These are phyloP conservation scores for Sphagnum contortum DNA, from an alignment of 225 moss, liverwort and hornwort species.

Conservation along the genomic window DNA sequence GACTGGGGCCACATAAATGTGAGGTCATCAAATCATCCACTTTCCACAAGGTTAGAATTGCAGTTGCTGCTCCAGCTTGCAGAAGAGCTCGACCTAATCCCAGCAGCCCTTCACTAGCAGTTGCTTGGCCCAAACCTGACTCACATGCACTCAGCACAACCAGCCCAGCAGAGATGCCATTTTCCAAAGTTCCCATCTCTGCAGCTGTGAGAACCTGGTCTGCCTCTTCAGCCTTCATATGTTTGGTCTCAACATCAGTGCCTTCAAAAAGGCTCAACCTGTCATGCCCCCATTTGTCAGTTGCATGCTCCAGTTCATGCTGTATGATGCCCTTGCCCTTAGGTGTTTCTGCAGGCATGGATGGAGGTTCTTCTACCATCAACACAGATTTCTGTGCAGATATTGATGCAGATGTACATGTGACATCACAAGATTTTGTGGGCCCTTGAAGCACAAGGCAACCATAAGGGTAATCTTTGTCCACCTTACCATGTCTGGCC, in stretches of 20 bases:
- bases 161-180: constrained; percentile 6
- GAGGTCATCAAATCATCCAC: constrained; percentile 3
- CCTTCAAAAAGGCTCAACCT: neutral
- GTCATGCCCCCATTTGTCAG: neutral
- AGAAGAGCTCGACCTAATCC: constrained; percentile 23
- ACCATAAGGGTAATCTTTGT: too few relatives aligned
- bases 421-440: too few relatives aligned
- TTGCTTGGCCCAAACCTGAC: constrained; percentile 11
- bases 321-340: constrained; percentile 1
- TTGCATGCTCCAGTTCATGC: neutral
- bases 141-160: constrained; percentile 16
- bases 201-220: constrained; percentile 4
- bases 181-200: constrained; percentile 7
- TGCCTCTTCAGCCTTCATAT: constrained; percentile 7
- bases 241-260: too few relatives aligned
- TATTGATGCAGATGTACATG: neutral
- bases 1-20: constrained; percentile 1
- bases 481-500: too few relatives aligned
- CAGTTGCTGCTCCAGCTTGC: constrained; percentile 5
- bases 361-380: too few relatives aligned
- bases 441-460: too few relatives aligned
- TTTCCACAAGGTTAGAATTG: constrained; percentile 16
- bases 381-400: too few relatives aligned
- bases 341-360: too few relatives aligned
- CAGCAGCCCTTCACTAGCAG: constrained; percentile 7